A percentile compares a stretch with the other conserved stretches of the same genome.
These are phyloP conservation scores for Podospora pseudoanserina DNA, from an alignment of 495 filamentous ascomycete species.

Conservation along the genomic window DNA sequence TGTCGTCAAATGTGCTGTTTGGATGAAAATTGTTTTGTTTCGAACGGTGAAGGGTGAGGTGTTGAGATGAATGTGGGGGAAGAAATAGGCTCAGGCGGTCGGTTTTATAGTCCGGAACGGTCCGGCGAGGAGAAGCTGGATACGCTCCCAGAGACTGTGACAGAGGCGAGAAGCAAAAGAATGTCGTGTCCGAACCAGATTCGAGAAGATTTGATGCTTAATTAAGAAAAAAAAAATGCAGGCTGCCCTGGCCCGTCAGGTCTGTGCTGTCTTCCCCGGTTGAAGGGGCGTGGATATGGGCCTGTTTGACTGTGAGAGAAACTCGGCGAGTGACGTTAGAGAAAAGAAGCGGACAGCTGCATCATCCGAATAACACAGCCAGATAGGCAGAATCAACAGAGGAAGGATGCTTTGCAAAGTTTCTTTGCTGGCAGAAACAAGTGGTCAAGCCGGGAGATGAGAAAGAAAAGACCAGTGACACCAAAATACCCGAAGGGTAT, in stretches of 20 bases:
- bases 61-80: not conserved
- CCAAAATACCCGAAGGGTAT: not conserved
- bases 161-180: conserved; percentile 20
- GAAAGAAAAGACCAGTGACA: not conserved
- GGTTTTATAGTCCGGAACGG: conserved; percentile 15
- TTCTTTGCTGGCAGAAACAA: not conserved
- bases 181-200: conserved; percentile 47
- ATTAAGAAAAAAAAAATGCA: conserved; percentile 17
- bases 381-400: conserved; percentile 10
- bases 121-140: not conserved
- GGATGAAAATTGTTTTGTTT: not conserved
- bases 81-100: conserved; percentile 1
- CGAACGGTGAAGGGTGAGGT: not conserved
- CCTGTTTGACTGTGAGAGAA: conserved; percentile 4
- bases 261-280: conserved; percentile 14
- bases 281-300: not conserved
- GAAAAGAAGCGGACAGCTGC: conserved; percentile 41
- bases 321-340: conserved; percentile 35
- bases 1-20: not conserved
- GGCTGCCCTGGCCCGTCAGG: conserved; percentile 7
- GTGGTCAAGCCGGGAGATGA: not conserved
- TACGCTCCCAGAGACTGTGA: not conserved
- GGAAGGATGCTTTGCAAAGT: not conserved
- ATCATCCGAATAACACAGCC: conserved; percentile 31
- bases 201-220: conserved; percentile 31